Conservation (phyloP, 2,329 filamentous ascomycete species). For the Arthrobotrys sphaeroides region DNA sequence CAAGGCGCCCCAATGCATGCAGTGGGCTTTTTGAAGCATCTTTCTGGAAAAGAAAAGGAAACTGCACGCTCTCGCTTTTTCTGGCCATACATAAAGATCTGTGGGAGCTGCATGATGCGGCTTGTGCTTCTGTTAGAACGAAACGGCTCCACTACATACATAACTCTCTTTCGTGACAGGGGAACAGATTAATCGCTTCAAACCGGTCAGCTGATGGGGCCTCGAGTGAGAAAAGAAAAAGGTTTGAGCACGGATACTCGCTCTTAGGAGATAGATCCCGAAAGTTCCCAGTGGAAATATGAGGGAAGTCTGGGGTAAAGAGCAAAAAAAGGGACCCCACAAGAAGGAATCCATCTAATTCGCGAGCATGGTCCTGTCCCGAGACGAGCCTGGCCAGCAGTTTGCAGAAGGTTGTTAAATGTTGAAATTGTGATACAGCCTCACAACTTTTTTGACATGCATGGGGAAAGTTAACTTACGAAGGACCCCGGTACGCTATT, state of each 20-base stretch:
- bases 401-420: neutral
- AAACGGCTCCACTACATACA: constrained; percentile 11
- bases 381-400: neutral
- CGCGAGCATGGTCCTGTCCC: neutral
- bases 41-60: constrained; percentile 28
- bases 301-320: constrained; percentile 23
- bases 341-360: constrained; percentile 5
- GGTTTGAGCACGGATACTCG: constrained; percentile 28
- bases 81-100: constrained; percentile 23
- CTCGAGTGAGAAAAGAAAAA: neutral
- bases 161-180: constrained; percentile 5
- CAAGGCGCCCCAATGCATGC: neutral
- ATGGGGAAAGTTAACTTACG: too few species aligned
- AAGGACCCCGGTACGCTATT: constrained; percentile 1
- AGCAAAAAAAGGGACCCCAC: neutral
- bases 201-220: neutral
- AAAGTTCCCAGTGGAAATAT: neutral
- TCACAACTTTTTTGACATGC: constrained; percentile 9
- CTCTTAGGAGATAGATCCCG: constrained; percentile 27
- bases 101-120: constrained; percentile 42
- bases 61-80: constrained; percentile 20
- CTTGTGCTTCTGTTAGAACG: constrained; percentile 5
- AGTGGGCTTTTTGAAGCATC: constrained; percentile 7
- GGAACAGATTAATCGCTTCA: neutral
- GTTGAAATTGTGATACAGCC: constrained; percentile 20